phyloP scores from a whole-genome alignment of 805 yeast genomes.

The Kodamaea fukazawae region DNA sequence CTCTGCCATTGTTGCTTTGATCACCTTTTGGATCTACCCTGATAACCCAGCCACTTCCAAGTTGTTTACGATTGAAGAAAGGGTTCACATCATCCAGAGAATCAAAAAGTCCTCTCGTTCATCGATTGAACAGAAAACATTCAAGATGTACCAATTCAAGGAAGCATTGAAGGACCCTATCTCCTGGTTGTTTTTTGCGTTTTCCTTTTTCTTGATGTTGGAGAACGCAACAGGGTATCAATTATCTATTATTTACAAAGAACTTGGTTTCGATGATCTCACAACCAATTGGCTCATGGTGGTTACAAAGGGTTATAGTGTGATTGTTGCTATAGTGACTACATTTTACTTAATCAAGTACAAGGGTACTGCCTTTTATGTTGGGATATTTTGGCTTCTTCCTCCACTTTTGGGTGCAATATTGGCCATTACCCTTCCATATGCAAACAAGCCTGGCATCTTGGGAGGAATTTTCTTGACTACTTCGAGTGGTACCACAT shows the following conservation, averaged over 20 bases:
- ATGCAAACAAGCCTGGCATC: slow-evolving; percentile 41
- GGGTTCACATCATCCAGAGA: slow-evolving; percentile 44
- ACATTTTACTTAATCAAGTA: slow-evolving; percentile 24
- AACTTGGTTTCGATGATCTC: slow-evolving; percentile 37
- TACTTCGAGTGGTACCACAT: slow-evolving; percentile 43
- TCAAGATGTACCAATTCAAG: slow-evolving; percentile 48
- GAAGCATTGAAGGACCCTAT: slow-evolving; percentile 48
- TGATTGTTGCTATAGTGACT: slow-evolving; percentile 39
- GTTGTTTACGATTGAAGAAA: slow-evolving; percentile 48
- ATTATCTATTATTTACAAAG: slow-evolving; percentile 46
- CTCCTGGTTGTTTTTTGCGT: slow-evolving; percentile 23
- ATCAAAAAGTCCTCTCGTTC: slow-evolving; percentile 32
- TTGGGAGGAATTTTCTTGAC: slow-evolving; percentile 49
- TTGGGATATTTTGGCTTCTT: slow-evolving; percentile 31
- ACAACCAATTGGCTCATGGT: slow-evolving; percentile 52
- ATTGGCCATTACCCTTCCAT: slow-evolving; percentile 43
- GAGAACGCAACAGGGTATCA: slow-evolving; percentile 56
- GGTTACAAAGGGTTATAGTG: slow-evolving; percentile 51
- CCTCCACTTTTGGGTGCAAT: slow-evolving; percentile 48
- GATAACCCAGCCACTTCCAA: slow-evolving; percentile 53
- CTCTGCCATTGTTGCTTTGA: slow-evolving; percentile 46
- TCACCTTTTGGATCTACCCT: slow-evolving; percentile 48
- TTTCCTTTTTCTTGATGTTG: slow-evolving; percentile 44
- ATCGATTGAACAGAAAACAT: slow-evolving; percentile 39
- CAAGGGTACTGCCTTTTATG: slow-evolving; percentile 38